Evolutionary conservation across 2,329 filamentous ascomycete genomes (phyloP), one percentile per base, ranked within the genome.

Genomic region (Thermothelomyces thermophilus): DNA sequence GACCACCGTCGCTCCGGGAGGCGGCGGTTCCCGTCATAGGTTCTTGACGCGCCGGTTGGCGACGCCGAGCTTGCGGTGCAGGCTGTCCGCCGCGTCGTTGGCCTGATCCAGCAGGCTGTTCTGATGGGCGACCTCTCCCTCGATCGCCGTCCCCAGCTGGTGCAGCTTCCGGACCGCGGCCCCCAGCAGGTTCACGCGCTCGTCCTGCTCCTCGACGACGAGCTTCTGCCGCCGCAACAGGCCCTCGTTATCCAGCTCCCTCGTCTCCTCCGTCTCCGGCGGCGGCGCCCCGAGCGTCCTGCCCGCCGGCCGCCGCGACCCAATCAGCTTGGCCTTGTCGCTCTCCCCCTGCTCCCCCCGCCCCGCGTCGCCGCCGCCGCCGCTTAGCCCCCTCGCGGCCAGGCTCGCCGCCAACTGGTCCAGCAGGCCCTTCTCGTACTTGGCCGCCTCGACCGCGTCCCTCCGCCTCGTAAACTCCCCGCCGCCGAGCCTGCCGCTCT

Each of bases 121-220:
- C 70, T 91, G 86, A 57, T 79, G 68, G 46, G 82, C 77, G 49
- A 90, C 74, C 70, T 91, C 87, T 43, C 83, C 77, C 56, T 87
- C 78, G 61, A 93, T 90, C 50, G 82, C 76, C 41, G 87, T 71
- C 0, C 87, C 87, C 78, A 91, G 87, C 67, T 90, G 83, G 62
- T 79, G 83, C 70, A 91, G 84, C 51, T 84, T 72, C 41, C 82
- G 72, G 41, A 91, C 83, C 41, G 88, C 83, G 56, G 79, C 80
- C 1, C 79, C 75, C 48, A 93, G 69, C 58, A 80, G 74, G 16
- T 85, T 76, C 2, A 93, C 77, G 58, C 87, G 83, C 59, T 83
- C 66, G 57, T 93, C 87, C 62, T 94, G 87, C 56, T 86, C 81
- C 46, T 74, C 63, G 74, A 91, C 87, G 65, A 87, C 79, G 61